phyloP scores from a whole-genome alignment of 768 basidiomycete species.

The Paxillus rubicundulus region DNA sequence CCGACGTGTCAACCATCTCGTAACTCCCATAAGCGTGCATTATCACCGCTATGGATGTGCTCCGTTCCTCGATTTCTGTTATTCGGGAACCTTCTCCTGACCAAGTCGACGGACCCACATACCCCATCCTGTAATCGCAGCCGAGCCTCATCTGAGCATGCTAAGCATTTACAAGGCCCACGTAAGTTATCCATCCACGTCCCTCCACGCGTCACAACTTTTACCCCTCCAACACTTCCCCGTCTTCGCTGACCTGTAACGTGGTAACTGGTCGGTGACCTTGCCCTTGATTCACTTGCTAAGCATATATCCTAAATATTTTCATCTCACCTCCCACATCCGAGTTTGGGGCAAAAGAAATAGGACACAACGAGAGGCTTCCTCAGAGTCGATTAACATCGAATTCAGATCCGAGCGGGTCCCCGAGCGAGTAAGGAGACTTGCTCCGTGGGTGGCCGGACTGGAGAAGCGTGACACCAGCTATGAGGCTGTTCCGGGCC shows the following conservation, averaged over 20 bases:
- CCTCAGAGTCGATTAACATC: not conserved
- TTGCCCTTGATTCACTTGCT: too few relatives aligned
- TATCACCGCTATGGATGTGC: slow-evolving; percentile 15
- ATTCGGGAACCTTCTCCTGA: slow-evolving; percentile 9
- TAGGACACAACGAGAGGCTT: not conserved
- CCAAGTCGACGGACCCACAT: slow-evolving; percentile 1
- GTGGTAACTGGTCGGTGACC: not conserved
- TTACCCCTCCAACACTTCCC: not conserved
- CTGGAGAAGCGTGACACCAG: too few relatives aligned
- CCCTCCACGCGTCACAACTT: slow-evolving; percentile 1
- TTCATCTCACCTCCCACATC: not conserved
- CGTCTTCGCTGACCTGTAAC: not conserved
- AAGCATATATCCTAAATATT: too few relatives aligned
- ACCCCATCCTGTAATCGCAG: too few relatives aligned
- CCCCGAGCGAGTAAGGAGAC: not conserved
- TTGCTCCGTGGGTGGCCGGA: too few relatives aligned
- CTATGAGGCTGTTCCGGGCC: too few relatives aligned
- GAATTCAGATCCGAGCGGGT: not conserved
- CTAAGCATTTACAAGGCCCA: not conserved
- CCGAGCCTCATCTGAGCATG: too few relatives aligned
- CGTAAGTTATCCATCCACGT: not conserved
- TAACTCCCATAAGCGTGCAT: slow-evolving; percentile 17
- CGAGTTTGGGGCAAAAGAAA: too few relatives aligned
- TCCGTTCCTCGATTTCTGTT: slow-evolving; percentile 5
- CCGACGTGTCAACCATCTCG: slow-evolving; percentile 8